Base-by-base conservation (phyloP, 495 filamentous ascomycete genomes). In the Podospora pseudocomata region DNA sequence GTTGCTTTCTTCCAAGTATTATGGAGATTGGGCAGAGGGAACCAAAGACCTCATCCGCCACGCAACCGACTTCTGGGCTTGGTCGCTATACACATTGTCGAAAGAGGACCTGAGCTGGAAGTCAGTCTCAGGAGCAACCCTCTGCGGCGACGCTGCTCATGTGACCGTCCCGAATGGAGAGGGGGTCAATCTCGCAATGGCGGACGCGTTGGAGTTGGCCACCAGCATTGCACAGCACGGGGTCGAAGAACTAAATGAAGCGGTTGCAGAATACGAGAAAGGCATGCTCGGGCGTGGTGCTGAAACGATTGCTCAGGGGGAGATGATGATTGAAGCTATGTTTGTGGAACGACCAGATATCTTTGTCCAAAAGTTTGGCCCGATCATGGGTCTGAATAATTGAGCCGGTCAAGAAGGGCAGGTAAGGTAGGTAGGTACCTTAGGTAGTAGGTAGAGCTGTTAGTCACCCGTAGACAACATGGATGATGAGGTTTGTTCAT, bases 91-190 rank as follows among this genome's bases (percentile, higher is more conserved):
- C 66, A 67, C 57, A 53, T 66, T 78, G 13, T 27, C 60, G 4
- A 19, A 70, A 16, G 66, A 75, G 4, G 61, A 66, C 18, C 19
- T 74, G 68, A 63, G 28, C 49, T 80, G 76, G 78, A 70, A 68
- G 53, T 61, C 66, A 27, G 73, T 74, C n/a, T 65, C 73, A n/a
- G 78, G 81, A 15, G 70, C 84, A 2, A 86, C 86, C 2, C 70
- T 89, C 0, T 71, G 86, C 26, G 87, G 87, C 5, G 88, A 90
- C 75, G 87, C 88, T 1, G 87, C 87, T 5, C 86, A 89, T 72
- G 55, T 80, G 3, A 34, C 72, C 19, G 65, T 72, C 5, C 68
- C 76, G 23, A 72, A 68, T 26, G 78, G 78, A 26, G 78, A 79
- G 59, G 78, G 78, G 9, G 76, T 80, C 0, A 79, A 79, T 60